These are phyloP conservation scores for Colletotrichum lini DNA, from an alignment of 2,329 filamentous ascomycete species.

Conservation along the genomic window DNA sequence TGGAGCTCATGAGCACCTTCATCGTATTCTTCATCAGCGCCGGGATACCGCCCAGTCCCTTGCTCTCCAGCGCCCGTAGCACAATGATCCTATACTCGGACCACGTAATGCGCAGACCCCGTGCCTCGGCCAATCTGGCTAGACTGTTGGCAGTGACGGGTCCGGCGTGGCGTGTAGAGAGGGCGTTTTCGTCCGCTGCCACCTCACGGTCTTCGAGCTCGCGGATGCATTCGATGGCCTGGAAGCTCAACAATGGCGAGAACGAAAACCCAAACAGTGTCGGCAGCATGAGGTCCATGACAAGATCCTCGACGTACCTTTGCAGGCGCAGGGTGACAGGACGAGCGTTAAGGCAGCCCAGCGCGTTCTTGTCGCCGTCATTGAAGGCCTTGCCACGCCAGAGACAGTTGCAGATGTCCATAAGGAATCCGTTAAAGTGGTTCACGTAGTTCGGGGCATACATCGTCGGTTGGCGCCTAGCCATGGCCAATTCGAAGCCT, in stretches of 20 bases:
- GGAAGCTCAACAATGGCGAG: slow-evolving; percentile 69
- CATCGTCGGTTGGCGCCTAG: slow-evolving; percentile 48
- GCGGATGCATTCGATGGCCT: slow-evolving; percentile 69
- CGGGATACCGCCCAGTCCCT: slow-evolving; percentile 76
- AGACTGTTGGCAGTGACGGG: slow-evolving; percentile 81
- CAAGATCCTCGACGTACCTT: slow-evolving; percentile 64
- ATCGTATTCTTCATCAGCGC: slow-evolving; percentile 86
- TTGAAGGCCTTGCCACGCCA: slow-evolving; percentile 84
- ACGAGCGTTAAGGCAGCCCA: slow-evolving; percentile 66
- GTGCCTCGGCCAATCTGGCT: slow-evolving; percentile 71
- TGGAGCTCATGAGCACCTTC: slow-evolving; percentile 75
- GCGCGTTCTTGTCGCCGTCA: slow-evolving; percentile 72
- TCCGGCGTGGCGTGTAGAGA: slow-evolving; percentile 70
- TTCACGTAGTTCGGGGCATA: slow-evolving; percentile 75
- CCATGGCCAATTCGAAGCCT: slow-evolving; percentile 77
- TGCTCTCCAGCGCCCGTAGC: slow-evolving; percentile 75
- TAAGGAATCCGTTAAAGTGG: slow-evolving; percentile 85
- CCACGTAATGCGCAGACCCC: slow-evolving; percentile 78
- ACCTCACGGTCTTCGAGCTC: slow-evolving; percentile 70
- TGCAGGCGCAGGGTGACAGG: slow-evolving; percentile 61
- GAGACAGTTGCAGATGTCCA: slow-evolving; percentile 88
- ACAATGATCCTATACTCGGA: slow-evolving; percentile 83
- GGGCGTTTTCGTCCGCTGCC: slow-evolving; percentile 52
- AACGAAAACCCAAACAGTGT: slow-evolving; percentile 72
- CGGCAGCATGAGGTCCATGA: slow-evolving; percentile 61